phyloP scores from a whole-genome alignment of 306 rosid genomes.

The Hippophae rhamnoides region DNA sequence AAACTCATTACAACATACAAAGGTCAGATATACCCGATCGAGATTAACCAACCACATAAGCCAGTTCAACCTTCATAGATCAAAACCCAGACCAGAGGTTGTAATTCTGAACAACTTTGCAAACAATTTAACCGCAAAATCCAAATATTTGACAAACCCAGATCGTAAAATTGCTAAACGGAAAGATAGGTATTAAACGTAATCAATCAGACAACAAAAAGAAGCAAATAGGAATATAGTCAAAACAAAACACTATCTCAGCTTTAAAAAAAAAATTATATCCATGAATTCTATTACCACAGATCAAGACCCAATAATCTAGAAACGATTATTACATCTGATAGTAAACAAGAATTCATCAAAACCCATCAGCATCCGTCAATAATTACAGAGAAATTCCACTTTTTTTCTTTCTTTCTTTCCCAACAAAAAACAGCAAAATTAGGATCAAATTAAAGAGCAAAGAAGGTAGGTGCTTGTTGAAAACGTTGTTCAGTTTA shows the following conservation, averaged over 20 bases:
- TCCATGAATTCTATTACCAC: conserved; percentile 43
- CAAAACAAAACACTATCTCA: conserved; percentile 30
- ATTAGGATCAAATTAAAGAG: conserved; percentile 33
- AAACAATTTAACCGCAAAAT: conserved; percentile 13
- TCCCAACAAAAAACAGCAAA: conserved; percentile 16
- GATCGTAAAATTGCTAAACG: conserved; percentile 27
- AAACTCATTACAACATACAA: conserved; percentile 34
- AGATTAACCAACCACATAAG: conserved; percentile 24
- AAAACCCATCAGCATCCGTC: conserved; percentile 51
- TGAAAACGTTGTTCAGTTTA: conserved; percentile 18
- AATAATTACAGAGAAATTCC: conserved; percentile 28
- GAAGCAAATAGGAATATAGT: conserved; percentile 11
- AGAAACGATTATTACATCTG: conserved; percentile 61
- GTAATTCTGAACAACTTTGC: conserved; percentile 17
- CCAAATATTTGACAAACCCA: conserved; percentile 20
- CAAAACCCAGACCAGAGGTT: conserved; percentile 45
- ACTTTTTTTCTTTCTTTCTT: background rate
- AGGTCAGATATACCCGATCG: conserved; percentile 33
- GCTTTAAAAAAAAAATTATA: conserved; percentile 26
- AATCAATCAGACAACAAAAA: conserved; percentile 38
- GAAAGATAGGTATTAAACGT: conserved; percentile 18
- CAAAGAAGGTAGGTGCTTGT: conserved; percentile 31
- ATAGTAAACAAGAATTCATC: conserved; percentile 33
- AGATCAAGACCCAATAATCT: conserved; percentile 37
- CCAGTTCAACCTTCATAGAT: conserved; percentile 26